Evolutionary conservation across 169 alveolate genomes (phyloP), one percentile per base, ranked within the genome.

Genomic region (Neospora caninum): DNA sequence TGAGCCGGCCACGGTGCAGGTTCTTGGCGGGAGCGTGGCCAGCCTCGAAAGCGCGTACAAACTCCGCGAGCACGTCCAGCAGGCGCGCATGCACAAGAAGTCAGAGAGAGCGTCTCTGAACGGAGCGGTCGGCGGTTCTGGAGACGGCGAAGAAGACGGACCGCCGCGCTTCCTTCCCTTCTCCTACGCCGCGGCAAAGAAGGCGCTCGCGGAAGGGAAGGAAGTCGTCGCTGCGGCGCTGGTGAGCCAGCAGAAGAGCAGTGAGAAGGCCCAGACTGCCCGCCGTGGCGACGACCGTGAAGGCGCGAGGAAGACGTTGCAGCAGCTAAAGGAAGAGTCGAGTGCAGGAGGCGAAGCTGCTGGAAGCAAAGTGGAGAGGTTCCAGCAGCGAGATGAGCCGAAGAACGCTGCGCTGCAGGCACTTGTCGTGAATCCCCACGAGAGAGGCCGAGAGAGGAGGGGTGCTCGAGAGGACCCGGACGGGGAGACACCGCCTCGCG

Each of bases 161-260:
- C 95, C 95, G 54, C 95, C 95, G 70, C 86, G 82, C 67, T 93
- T 93, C 84, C 84, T 87, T 0, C 95, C 95, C 25, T 93, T 93
- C 53, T 93, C 95, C 70, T 87, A 80, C 43, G 53, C 93, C 42
- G 95, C 95, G 13, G 89, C 89, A 67, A 22, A 42, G 38, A 38
- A 42, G 64, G 89, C 89, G 34, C 38, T 29, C 43, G 69, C 2
- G 38, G 89, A 38, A 10, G 89, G 89, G 39, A 22, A 82, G 89
- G 43, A 41, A 9, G 89, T 82, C 67, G 89, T 82, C 69, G 41
- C 38, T 0, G 89, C 89, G 67, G 64, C 89, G 53, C 89, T 82
- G 25, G 41, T 13, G 67, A 22, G 41, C 18, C 89, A 82, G 89
- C 53, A 82, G 89, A 78, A 78, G 45, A 64, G 73, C 73, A 9